phyloP scores from a whole-genome alignment of 192 early-diverging fungal species.

The Paraglomus brasilianum region DNA sequence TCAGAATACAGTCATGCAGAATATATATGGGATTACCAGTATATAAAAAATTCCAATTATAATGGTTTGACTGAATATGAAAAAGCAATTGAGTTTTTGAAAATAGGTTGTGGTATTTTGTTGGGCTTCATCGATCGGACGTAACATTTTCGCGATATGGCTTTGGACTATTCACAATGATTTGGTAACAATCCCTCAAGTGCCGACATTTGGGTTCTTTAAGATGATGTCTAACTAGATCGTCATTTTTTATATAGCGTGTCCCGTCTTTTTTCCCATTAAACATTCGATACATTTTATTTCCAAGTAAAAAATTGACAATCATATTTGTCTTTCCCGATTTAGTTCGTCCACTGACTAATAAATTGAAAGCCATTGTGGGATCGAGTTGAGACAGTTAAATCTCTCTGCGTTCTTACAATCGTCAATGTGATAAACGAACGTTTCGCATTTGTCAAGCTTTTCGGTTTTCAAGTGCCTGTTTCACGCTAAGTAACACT shows the following conservation, averaged over 20 bases:
- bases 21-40: no score
- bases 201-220: conserved; percentile 11
- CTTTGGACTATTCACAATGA: conserved; percentile 6
- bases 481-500: not conserved
- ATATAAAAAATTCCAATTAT: no score
- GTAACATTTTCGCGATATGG: no score
- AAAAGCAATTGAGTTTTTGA: no score
- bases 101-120: conserved; percentile 26
- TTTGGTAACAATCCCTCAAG: conserved; percentile 15
- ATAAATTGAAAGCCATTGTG: conserved; percentile 17
- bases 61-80: no score
- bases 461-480: not conserved
- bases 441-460: conserved; percentile 12
- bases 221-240: no score
- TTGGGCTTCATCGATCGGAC: not conserved
- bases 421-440: conserved; percentile 12
- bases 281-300: conserved; percentile 23
- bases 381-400: conserved; percentile 14
- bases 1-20: no score
- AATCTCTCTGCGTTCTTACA: conserved; percentile 17
- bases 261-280: conserved; percentile 18
- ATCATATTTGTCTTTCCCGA: conserved; percentile 21
- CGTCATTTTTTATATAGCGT: conserved; percentile 8
- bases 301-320: conserved; percentile 25
- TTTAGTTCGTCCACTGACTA: conserved; percentile 16